phyloP scores from a whole-genome alignment of 441 rosid genomes.

The Adansonia madagascariensis region DNA sequence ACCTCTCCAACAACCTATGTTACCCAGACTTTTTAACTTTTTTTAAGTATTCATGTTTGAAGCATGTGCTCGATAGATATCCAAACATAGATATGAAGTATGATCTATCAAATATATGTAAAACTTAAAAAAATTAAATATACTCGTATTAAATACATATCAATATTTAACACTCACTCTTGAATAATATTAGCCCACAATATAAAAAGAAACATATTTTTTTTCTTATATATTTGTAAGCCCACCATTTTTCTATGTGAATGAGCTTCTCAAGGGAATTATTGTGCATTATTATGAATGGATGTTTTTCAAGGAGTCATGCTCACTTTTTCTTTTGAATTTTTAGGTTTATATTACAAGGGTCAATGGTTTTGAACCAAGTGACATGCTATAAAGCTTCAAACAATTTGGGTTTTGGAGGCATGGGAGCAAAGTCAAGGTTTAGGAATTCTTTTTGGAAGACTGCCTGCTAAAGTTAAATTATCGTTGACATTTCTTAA shows the following conservation, averaged over 20 bases:
- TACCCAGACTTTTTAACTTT: no score
- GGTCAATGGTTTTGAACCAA: constrained; percentile 38
- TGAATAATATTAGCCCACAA: neutral
- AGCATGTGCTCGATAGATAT: no score
- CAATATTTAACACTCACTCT: no score
- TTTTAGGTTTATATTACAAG: constrained; percentile 59
- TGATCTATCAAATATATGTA: no score
- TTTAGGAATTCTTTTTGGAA: constrained; percentile 19
- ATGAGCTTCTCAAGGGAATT: constrained; percentile 10
- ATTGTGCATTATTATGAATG: constrained; percentile 7
- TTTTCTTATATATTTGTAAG: neutral
- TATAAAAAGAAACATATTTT: neutral
- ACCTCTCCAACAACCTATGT: neutral
- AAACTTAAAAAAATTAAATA: no score
- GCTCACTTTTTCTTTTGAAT: neutral
- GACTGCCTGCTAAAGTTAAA: neutral
- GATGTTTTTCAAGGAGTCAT: neutral
- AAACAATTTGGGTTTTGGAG: neutral
- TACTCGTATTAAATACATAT: no score
- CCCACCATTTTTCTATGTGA: neutral
- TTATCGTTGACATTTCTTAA: constrained; percentile 1
- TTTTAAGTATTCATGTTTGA: no score
- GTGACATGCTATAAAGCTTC: constrained; percentile 12
- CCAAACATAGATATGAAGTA: no score
- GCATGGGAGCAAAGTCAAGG: neutral